Evolutionary conservation across 2,329 filamentous ascomycete species (phyloP).

Genomic region (Aspergillus novoparasiticus): DNA sequence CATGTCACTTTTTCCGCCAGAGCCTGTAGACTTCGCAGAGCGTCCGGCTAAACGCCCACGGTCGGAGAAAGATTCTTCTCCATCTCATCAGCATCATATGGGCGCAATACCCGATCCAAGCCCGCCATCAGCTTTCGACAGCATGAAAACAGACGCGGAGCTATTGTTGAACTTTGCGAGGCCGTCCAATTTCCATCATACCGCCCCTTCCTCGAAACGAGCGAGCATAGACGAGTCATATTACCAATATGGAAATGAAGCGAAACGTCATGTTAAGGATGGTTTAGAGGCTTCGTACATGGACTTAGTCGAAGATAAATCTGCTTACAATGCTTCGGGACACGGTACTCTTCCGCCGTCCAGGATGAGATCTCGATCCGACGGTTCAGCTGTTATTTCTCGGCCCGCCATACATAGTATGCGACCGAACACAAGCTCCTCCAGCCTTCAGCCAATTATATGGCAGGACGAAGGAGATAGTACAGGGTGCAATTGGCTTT

Average conservation of each 20-base stretch:
- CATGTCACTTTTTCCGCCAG: conserved; percentile 32
- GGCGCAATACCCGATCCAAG: conserved; percentile 31
- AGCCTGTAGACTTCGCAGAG: conserved; percentile 38
- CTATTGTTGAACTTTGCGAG: conserved; percentile 50
- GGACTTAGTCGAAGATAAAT: conserved; percentile 21
- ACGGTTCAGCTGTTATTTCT: conserved; percentile 43
- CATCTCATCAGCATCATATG: conserved; percentile 34
- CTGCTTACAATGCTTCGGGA: conserved; percentile 13
- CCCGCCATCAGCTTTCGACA: conserved; percentile 38
- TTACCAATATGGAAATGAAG: conserved; percentile 25
- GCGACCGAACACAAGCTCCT: conserved; percentile 43
- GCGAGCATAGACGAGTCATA: conserved; percentile 37
- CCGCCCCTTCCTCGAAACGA: conserved; percentile 28
- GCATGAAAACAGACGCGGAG: conserved; percentile 52
- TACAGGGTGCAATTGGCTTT: conserved; percentile 16
- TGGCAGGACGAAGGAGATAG: conserved; percentile 35
- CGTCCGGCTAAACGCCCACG: conserved; percentile 62
- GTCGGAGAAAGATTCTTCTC: conserved; percentile 58
- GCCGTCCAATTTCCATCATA: conserved; percentile 37
- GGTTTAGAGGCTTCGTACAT: conserved; percentile 22
- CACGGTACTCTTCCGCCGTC: conserved; percentile 31
- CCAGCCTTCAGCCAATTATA: conserved; percentile 34
- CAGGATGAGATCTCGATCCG: conserved; percentile 45
- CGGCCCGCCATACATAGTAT: conserved; percentile 39
- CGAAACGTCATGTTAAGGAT: conserved; percentile 25